Evolutionary conservation across 441 rosid genomes (phyloP).

Genomic region (Erysimum cheiri): DNA sequence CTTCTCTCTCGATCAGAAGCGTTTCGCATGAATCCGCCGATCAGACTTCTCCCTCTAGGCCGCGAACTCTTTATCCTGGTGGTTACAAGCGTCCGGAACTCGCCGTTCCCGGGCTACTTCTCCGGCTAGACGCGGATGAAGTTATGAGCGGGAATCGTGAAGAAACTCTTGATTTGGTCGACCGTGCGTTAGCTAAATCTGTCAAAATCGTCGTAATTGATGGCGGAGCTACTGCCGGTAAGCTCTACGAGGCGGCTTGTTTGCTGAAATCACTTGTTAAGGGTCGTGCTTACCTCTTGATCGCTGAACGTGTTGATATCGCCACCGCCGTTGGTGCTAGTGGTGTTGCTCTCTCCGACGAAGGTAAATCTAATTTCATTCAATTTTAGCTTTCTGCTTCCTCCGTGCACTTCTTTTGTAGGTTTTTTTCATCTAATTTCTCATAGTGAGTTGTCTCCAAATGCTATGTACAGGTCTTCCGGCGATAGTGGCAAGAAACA

Average conservation of each 20-base stretch:
- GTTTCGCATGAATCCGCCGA: slow-evolving; percentile 44
- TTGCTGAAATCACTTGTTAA: slow-evolving; percentile 77
- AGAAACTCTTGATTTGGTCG: slow-evolving; percentile 61
- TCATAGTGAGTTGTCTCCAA: slow-evolving; percentile 11
- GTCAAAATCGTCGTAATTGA: slow-evolving; percentile 80
- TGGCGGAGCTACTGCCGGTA: slow-evolving; percentile 70
- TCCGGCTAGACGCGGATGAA: slow-evolving; percentile 68
- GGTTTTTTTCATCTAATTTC: slow-evolving; percentile 11
- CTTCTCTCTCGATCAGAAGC: slow-evolving; percentile 51
- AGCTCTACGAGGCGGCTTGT: slow-evolving; percentile 84
- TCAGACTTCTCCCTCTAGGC: slow-evolving; percentile 54
- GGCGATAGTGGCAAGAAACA: slow-evolving; percentile 86
- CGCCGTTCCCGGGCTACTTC: slow-evolving; percentile 72
- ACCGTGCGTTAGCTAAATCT: slow-evolving; percentile 70
- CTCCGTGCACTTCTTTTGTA: neutral
- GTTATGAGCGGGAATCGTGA: slow-evolving; percentile 48
- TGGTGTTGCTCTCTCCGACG: slow-evolving; percentile 92
- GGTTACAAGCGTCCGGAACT: slow-evolving; percentile 91
- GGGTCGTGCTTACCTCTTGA: slow-evolving; percentile 80
- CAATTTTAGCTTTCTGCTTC: neutral
- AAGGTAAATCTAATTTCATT: slow-evolving; percentile 53
- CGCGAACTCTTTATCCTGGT: slow-evolving; percentile 82
- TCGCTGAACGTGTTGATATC: slow-evolving; percentile 84
- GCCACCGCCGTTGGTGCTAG: slow-evolving; percentile 85
- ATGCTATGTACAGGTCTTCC: slow-evolving; percentile 70